Conservation (phyloP, 345 rosid species). For the Moricandia moricandioides region DNA sequence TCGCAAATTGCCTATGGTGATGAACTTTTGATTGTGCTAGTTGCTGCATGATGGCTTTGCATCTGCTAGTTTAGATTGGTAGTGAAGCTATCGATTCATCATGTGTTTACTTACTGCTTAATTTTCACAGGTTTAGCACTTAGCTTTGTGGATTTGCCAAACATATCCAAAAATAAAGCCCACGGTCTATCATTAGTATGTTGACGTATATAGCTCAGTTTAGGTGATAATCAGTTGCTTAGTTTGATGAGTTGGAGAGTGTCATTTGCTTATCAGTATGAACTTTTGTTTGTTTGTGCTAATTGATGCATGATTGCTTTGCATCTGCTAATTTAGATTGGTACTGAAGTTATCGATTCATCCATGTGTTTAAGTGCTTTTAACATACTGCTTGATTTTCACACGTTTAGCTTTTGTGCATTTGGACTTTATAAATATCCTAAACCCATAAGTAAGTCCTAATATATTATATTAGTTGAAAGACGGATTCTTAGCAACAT, state of each 20-base stretch:
- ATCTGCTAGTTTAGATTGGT: not conserved
- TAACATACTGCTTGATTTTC: too few species aligned
- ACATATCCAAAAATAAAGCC: too few species aligned
- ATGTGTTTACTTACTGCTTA: not conserved
- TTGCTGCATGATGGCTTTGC: not conserved
- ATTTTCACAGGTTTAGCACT: too few species aligned
- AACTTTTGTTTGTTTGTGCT: not conserved
- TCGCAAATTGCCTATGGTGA: not conserved
- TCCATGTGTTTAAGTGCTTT: slow-evolving; percentile 12
- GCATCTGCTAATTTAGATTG: not conserved
- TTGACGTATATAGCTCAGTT: too few species aligned
- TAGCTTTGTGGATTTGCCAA: too few species aligned
- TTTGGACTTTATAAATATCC: not conserved
- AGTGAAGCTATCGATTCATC: not conserved
- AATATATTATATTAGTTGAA: not conserved
- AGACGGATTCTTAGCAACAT: not conserved
- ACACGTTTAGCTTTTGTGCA: not conserved
- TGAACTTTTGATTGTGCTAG: not conserved
- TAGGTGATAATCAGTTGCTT: too few species aligned
- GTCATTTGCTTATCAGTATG: too few species aligned
- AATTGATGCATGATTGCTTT: not conserved
- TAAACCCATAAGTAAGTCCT: too few species aligned
- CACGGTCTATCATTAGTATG: too few species aligned
- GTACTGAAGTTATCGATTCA: not conserved
- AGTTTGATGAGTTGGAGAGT: too few species aligned